Base-by-base conservation (phyloP, 2,329 filamentous ascomycete genomes). In the Dactylellina parvicollis region DNA sequence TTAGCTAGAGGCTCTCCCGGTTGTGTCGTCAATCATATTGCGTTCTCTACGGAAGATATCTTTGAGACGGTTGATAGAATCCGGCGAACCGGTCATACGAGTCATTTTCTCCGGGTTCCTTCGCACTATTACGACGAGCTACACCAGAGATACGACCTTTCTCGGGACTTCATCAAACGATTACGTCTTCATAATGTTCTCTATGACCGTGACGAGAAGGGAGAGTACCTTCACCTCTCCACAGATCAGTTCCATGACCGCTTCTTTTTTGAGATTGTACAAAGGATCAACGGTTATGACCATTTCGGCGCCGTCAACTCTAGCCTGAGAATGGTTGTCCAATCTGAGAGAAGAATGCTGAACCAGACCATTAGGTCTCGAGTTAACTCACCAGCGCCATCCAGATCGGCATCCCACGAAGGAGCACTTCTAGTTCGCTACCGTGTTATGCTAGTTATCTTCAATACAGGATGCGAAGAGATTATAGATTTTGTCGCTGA, bases 401-500 rank as follows among this genome's bases (percentile, higher is more conserved):
- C 67, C 4, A 60, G 61, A 44, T 66, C 70, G 10, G 62, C 69
- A 16, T 64, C 69, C 9, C 70, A 75, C 30, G 61, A 69, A 46
- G 69, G 69, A 40, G 52, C 69, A 4, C 47, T 73, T 5, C 28
- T 61, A 16, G 54, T 73, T 47, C 69, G 69, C 10, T 73, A 59
- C 18, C 80, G 52, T 4, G 60, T 65, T 36, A 86, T 87, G 26
- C 85, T 88, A 32, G 87, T 95, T 71, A 81, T 94, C 16, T 92
- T 89, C 80, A 88, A 89, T 9, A 83, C 83, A 20, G 89, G 87
- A 16, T 90, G 94, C 79, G 89, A 93, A 71, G 85, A 86, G 40
- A 91, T 95, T 75, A 87, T 93, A 26, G 86, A 87, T 20, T 83
- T 91, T 32, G 90, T 93, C 76, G 91, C 91, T 24, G 90, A 94